Conservation (phyloP, 2,329 filamentous ascomycete genomes). For the Aspergillus brasiliensis region DNA sequence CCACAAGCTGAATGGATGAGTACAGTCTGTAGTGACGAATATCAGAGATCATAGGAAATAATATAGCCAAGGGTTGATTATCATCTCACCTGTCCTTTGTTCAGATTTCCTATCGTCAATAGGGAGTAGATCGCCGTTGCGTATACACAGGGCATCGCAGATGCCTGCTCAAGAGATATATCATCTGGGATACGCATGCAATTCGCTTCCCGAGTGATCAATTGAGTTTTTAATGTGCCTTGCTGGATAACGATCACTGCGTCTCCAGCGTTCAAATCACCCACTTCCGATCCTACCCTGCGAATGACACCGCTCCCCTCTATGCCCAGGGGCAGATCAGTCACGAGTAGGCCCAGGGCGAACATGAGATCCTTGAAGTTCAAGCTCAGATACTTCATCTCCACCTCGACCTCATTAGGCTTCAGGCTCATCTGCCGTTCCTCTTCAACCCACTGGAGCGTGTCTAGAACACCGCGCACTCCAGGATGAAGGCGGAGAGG, state of each 20-base stretch:
- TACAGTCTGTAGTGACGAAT: slow-evolving; percentile 27
- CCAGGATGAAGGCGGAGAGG: background rate
- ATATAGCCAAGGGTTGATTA: too few species aligned
- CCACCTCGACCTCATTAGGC: slow-evolving; percentile 4
- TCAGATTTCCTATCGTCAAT: slow-evolving; percentile 23
- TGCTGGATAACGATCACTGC: slow-evolving; percentile 25
- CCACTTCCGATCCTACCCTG: slow-evolving; percentile 29
- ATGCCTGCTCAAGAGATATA: slow-evolving; percentile 21
- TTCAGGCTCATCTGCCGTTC: background rate
- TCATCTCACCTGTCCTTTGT: slow-evolving; percentile 21
- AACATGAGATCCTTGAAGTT: slow-evolving; percentile 19
- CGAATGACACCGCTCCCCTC: slow-evolving; percentile 38
- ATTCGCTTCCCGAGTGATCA: slow-evolving; percentile 1
- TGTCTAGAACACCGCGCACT: background rate
- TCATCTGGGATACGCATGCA: slow-evolving; percentile 14
- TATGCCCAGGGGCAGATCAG: slow-evolving; percentile 27
- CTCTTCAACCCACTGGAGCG: background rate
- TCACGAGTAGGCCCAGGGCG: slow-evolving; percentile 22
- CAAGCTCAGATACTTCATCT: slow-evolving; percentile 4
- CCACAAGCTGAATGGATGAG: slow-evolving; percentile 37
- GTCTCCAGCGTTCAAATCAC: slow-evolving; percentile 31
- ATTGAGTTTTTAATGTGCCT: slow-evolving; percentile 10
- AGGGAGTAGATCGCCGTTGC: slow-evolving; percentile 24
- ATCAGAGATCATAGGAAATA: background rate
- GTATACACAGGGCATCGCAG: slow-evolving; percentile 17